Evolutionary conservation across 2,329 filamentous ascomycete genomes (phyloP).

Genomic region (Thermomyces lanuginosus): DNA sequence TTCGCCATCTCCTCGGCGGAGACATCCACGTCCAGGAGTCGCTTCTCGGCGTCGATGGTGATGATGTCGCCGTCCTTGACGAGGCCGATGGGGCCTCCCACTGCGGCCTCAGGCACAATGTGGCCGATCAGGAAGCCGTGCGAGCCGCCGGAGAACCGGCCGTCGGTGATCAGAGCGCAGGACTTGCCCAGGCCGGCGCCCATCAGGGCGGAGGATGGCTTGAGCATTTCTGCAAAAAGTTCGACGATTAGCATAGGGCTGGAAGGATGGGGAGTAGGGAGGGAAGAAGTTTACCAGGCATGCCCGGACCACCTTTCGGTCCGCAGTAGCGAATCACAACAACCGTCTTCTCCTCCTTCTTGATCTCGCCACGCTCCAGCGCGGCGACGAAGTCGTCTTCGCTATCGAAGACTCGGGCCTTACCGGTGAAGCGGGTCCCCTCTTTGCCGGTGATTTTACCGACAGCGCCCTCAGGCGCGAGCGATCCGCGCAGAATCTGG

Average conservation of each 20-base stretch:
- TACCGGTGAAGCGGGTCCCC: conserved; percentile 49
- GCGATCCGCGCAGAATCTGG: conserved; percentile 52
- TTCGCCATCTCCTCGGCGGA: conserved; percentile 46
- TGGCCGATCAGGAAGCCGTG: conserved; percentile 81
- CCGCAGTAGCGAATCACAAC: conserved; percentile 62
- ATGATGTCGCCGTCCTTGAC: conserved; percentile 69
- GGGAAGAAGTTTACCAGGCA: conserved; percentile 32
- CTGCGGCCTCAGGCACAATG: conserved; percentile 73
- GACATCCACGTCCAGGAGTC: conserved; percentile 48
- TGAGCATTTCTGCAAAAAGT: conserved; percentile 52
- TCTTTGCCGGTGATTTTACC: conserved; percentile 68
- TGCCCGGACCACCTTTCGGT: conserved; percentile 56
- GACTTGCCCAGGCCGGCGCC: conserved; percentile 54
- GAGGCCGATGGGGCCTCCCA: conserved; percentile 69
- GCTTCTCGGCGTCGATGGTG: conserved; percentile 64
- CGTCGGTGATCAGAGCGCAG: conserved; percentile 57
- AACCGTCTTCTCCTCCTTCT: conserved; percentile 60
- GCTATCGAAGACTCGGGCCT: conserved; percentile 52
- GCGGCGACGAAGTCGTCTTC: conserved; percentile 54
- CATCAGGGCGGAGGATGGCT: conserved; percentile 57
- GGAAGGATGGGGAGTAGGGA: neutral
- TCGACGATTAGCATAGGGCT: conserved; percentile 29
- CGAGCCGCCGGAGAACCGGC: conserved; percentile 47
- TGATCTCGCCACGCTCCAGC: conserved; percentile 51
- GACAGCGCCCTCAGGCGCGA: conserved; percentile 54